Conservation (phyloP, 768 basidiomycete genomes). For the Amanita subjunquillea region DNA sequence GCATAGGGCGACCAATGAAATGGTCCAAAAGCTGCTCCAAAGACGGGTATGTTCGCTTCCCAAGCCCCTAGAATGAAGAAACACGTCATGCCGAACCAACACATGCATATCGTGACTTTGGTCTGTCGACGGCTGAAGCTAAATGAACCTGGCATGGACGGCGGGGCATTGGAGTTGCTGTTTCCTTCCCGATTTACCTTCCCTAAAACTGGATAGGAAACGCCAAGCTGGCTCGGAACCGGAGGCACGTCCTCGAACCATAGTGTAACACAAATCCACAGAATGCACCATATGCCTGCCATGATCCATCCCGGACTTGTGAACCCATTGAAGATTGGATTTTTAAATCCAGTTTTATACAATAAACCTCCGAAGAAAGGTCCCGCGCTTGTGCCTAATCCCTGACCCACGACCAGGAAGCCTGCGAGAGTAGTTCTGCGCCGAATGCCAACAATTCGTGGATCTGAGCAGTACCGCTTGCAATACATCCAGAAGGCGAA, state of each 20-base stretch:
- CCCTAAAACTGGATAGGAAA: constrained; percentile 16
- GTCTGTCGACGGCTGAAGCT: constrained; percentile 8
- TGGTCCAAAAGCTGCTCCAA: constrained; percentile 27
- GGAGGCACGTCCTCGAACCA: constrained; percentile 31
- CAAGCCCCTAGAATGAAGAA: constrained; percentile 64
- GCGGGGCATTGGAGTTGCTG: background rate
- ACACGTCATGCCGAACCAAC: constrained; percentile 60
- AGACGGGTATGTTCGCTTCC: constrained; percentile 62
- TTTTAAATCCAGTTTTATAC: constrained; percentile 49
- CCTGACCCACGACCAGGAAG: constrained; percentile 56
- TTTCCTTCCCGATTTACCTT: constrained; percentile 16
- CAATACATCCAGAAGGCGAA: constrained; percentile 60
- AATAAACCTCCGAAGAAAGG: constrained; percentile 55
- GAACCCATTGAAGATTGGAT: constrained; percentile 52
- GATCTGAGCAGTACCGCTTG: constrained; percentile 63
- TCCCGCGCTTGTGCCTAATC: constrained; percentile 48
- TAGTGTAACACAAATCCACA: constrained; percentile 29
- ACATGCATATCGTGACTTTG: constrained; percentile 53
- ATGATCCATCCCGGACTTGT: constrained; percentile 62
- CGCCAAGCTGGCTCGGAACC: background rate
- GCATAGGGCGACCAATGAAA: constrained; percentile 52
- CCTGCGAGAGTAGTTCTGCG: constrained; percentile 52
- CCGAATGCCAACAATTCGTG: constrained; percentile 55
- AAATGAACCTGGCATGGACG: background rate
- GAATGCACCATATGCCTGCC: constrained; percentile 41